Evolutionary conservation across 148 eudicot genomes (phyloP).

Genomic region (Camellia lanceoleosa): DNA sequence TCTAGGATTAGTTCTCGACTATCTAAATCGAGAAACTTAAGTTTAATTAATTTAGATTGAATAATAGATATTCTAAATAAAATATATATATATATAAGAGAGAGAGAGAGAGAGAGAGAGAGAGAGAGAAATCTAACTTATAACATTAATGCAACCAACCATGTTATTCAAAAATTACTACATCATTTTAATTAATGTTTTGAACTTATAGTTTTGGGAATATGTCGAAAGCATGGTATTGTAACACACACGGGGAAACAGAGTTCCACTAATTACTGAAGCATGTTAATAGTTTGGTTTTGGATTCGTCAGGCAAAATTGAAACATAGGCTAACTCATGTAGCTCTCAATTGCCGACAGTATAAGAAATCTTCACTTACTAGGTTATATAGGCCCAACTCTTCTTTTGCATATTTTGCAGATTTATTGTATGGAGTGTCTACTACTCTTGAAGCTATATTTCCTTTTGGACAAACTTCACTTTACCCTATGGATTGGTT

Average conservation of each 20-base stretch:
- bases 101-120: no score
- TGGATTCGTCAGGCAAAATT: slow-evolving; percentile 36
- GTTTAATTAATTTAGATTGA: no score
- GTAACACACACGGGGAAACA: slow-evolving; percentile 20
- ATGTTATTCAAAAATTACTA: background rate
- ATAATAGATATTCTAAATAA: no score
- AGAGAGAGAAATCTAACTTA: background rate
- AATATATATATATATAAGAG: no score
- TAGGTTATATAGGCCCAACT: background rate
- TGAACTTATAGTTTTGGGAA: background rate
- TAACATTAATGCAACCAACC: background rate
- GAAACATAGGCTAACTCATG: slow-evolving; percentile 1
- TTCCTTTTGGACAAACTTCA: background rate
- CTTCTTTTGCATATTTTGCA: background rate
- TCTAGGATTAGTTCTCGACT: no score
- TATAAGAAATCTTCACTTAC: background rate
- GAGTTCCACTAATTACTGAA: slow-evolving; percentile 19
- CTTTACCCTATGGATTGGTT: no score
- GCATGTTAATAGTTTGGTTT: slow-evolving; percentile 20
- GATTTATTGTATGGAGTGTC: background rate
- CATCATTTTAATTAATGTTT: background rate
- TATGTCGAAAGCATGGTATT: background rate
- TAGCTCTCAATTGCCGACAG: slow-evolving; percentile 11
- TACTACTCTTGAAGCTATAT: background rate
- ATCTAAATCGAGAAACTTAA: no score